A percentile compares a stretch with the other conserved stretches of the same genome.
Evolutionary conservation across 768 basidiomycete species (phyloP).

Genomic region (Mycena rosella): DNA sequence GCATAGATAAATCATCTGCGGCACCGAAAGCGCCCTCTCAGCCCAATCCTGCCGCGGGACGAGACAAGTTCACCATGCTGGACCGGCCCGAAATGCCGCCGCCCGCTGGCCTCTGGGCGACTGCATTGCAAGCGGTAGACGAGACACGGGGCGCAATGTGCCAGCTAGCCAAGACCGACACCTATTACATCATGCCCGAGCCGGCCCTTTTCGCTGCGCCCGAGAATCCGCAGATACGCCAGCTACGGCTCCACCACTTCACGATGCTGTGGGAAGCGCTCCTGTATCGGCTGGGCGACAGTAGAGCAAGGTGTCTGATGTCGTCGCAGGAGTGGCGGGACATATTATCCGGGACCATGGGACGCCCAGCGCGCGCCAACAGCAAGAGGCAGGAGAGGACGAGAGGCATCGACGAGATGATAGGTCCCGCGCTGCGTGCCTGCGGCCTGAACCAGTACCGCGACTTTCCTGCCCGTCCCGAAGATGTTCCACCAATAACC

Average conservation of each 20-base stretch:
- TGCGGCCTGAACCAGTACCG: not conserved
- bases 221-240: not conserved
- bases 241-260: not conserved
- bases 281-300: not conserved
- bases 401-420: not conserved
- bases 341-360: not conserved
- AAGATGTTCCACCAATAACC: not conserved
- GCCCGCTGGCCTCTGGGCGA: too few relatives aligned
- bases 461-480: not conserved
- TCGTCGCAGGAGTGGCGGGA: not conserved
- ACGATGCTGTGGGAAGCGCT: not conserved
- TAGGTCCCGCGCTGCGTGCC: not conserved
- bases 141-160: too few relatives aligned
- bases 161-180: not conserved
- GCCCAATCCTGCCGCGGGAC: too few relatives aligned
- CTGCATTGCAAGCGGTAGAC: too few relatives aligned
- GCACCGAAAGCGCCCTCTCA: too few relatives aligned
- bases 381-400: not conserved
- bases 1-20: too few relatives aligned
- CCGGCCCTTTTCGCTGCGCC: not conserved
- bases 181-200: constrained; percentile 2
- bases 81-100: too few relatives aligned
- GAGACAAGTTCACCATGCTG: too few relatives aligned
- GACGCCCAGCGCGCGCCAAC: not conserved
- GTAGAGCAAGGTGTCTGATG: not conserved